A percentile compares a stretch with the other conserved stretches of the same genome.
phyloP scores from a whole-genome alignment of 2,329 filamentous ascomycete genomes.

The Diaporthe nobilis region DNA sequence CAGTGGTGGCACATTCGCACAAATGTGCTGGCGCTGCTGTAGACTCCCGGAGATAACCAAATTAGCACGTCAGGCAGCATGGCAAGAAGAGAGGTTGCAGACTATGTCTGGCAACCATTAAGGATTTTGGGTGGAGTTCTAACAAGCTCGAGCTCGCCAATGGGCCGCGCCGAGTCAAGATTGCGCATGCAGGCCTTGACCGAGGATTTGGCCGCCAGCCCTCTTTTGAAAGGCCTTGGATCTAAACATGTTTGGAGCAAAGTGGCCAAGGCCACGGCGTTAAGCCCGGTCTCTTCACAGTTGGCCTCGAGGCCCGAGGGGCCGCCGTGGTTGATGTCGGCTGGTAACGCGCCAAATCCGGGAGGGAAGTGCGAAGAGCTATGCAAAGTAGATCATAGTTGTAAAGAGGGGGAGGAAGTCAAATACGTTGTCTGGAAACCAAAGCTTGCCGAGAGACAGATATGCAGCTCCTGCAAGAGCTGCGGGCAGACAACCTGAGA shows the following conservation, averaged over 20 bases:
- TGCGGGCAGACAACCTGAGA: neutral
- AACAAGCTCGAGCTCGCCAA: neutral
- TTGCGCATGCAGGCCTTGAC: neutral
- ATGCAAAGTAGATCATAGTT: neutral
- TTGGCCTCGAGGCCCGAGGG: neutral
- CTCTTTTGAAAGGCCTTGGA: neutral
- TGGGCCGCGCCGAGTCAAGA: neutral
- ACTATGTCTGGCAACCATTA: neutral
- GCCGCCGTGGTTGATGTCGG: neutral
- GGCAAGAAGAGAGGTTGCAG: neutral
- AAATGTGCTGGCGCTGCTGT: neutral
- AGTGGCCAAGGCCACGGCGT: neutral
- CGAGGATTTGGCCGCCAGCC: neutral
- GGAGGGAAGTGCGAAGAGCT: neutral
- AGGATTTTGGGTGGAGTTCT: neutral
- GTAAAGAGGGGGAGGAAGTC: neutral
- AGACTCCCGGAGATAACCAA: neutral
- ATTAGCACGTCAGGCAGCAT: neutral
- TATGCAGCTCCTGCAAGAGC: neutral
- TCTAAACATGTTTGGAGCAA: neutral
- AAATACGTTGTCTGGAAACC: too few species aligned
- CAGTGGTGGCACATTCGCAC: neutral
- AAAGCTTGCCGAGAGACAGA: neutral
- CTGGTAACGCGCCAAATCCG: neutral
- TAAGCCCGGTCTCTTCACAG: neutral